Base-by-base conservation (phyloP, 371 early-diverging fungal species). In the Apophysomyces trapeziformis region DNA sequence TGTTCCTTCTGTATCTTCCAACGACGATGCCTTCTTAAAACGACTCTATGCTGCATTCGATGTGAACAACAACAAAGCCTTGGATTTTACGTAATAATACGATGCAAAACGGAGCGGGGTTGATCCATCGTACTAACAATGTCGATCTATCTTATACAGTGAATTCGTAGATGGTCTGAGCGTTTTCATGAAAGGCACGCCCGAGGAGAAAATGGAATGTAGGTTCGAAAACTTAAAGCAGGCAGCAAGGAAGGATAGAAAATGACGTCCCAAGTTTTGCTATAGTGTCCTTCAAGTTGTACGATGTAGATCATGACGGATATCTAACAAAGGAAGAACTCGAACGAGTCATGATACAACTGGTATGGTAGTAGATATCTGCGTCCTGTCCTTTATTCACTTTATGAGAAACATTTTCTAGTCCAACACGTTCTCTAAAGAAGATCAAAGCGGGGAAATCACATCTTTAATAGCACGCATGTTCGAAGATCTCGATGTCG, bases 401-500 rank as follows among this genome's bases (percentile, higher is more conserved):
- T 8, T 26, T 43, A 21, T 32, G 16, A 26, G n/a, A 45, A 26
- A 4, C 46, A 12, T 7, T 54, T 26, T 12, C 1, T 66, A 87
- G 84, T 89, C 83, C 46, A 74, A 81, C 61, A 87, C 89, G 60
- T 85, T 88, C 71, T 86, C 89, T 72, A 76, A 90, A 66, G 89
- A 91, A 60, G 93, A 93, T 66, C 87, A 90, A 68, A 79, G 87
- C 1, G 79, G 78, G 38, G 84, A 87, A 60, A 88, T 94, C 44
- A 82, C 85, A 59, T 79, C 79, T 18, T 73, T 89, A 62, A 90
- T 92, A 38, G 73, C 75, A 60, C 83, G 88, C 36, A 79, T 94
- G 68, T 94, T 92, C 76, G 87, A 92, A 18, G 94, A 94, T 66
- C 70, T 94, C 70, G 94, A 94, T 72, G 90, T 94, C 32, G 89